phyloP scores from a whole-genome alignment of 148 eudicot genomes.

The Dianthus caryophyllus region DNA sequence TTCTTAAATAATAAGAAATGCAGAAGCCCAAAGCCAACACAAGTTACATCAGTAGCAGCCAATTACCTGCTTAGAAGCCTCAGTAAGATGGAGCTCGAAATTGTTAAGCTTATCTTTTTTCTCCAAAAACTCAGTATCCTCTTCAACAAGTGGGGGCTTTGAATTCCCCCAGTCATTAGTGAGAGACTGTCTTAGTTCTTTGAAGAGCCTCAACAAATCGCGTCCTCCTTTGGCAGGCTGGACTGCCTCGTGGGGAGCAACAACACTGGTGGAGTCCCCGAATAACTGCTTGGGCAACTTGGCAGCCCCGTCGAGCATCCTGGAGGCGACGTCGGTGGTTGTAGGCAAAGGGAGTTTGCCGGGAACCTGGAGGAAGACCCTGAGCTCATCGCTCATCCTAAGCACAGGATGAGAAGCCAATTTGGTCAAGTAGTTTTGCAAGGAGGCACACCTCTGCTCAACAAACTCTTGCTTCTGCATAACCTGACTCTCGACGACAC shows the following conservation, averaged over 20 bases:
- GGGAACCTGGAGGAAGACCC: constrained; percentile 74
- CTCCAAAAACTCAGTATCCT: constrained; percentile 74
- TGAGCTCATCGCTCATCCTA: constrained; percentile 75
- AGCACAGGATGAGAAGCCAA: constrained; percentile 69
- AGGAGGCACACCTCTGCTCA: constrained; percentile 65
- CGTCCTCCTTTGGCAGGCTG: constrained; percentile 87
- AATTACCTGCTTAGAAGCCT: constrained; percentile 78
- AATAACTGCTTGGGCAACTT: constrained; percentile 72
- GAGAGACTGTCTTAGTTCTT: constrained; percentile 77
- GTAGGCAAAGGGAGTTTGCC: constrained; percentile 76
- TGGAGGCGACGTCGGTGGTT: constrained; percentile 63
- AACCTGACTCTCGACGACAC: constrained; percentile 82
- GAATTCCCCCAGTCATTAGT: constrained; percentile 79
- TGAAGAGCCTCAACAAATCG: constrained; percentile 80
- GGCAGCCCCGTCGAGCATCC: constrained; percentile 85
- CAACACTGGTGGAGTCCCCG: constrained; percentile 52
- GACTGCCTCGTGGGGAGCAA: constrained; percentile 63
- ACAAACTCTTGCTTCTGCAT: constrained; percentile 98
- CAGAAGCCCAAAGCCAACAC: background rate
- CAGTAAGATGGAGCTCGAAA: constrained; percentile 62
- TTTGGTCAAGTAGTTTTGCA: constrained; percentile 76
- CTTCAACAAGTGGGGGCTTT: constrained; percentile 55
- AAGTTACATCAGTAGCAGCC: background rate
- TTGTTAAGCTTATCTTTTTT: constrained; percentile 64
- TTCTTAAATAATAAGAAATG: background rate